Evolutionary conservation across 345 rosid genomes (phyloP).

Genomic region (Dovyalis caffra): DNA sequence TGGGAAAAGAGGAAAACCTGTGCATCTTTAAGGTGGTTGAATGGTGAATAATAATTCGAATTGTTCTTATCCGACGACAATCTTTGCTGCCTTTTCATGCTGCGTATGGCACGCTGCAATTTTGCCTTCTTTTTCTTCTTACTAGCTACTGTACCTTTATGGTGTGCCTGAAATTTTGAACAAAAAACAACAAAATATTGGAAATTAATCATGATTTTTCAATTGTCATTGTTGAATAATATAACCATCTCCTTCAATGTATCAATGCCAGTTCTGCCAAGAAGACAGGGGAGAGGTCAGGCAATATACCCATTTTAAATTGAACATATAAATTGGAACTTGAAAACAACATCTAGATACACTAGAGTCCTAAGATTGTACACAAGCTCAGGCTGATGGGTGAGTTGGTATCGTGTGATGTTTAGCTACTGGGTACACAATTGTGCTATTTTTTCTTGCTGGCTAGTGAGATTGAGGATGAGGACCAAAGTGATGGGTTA

Average conservation of each 20-base stretch:
- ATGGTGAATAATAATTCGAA: conserved; percentile 71
- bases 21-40: conserved; percentile 76
- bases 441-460: background rate
- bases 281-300: background rate
- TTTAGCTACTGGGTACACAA: background rate
- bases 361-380: too few species aligned
- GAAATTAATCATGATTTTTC: background rate
- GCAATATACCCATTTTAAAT: background rate
- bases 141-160: conserved; percentile 80
- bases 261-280: background rate
- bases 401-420: background rate
- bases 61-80: conserved; percentile 46
- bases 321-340: background rate
- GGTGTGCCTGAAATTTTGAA: conserved; percentile 55
- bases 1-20: conserved; percentile 50
- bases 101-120: conserved; percentile 70
- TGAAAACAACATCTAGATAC: background rate
- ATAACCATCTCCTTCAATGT: background rate
- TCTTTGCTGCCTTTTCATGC: conserved; percentile 82
- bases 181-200: background rate
- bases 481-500: background rate
- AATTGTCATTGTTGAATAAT: background rate
- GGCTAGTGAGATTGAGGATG: background rate
- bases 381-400: background rate
- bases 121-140: conserved; percentile 98